Percentiles rank a stretch among this genome's conserved stretches.
These are phyloP conservation scores for Pichia sp. DNA, from an alignment of 1,139 yeast genomes.

Conservation along the genomic window DNA sequence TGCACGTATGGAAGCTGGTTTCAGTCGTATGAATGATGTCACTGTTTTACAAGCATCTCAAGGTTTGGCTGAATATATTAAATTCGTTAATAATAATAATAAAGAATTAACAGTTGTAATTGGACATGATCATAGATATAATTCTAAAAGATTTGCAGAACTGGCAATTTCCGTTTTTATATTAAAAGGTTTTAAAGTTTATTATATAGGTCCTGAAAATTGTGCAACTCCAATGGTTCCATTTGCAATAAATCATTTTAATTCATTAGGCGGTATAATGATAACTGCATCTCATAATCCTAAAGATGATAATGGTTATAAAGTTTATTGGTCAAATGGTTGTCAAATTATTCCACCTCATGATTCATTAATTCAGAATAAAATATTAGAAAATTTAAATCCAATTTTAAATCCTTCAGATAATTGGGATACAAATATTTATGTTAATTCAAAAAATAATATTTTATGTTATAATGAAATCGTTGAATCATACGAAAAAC, in stretches of 20 bases:
- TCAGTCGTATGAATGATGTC: constrained; percentile 80
- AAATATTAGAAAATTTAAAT: constrained; percentile 52
- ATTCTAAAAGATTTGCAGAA: constrained; percentile 74
- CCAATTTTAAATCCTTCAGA: constrained; percentile 44
- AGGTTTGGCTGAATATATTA: constrained; percentile 64
- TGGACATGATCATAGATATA: constrained; percentile 87
- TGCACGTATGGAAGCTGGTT: constrained; percentile 86
- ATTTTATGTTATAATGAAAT: constrained; percentile 27
- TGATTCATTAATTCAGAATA: constrained; percentile 62
- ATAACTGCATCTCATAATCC: constrained; percentile 97
- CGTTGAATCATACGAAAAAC: constrained; percentile 32
- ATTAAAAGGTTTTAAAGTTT: constrained; percentile 61
- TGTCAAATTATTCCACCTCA: constrained; percentile 95
- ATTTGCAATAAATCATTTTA: constrained; percentile 59
- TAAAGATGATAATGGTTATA: constrained; percentile 87
- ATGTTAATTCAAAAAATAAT: constrained; percentile 27
- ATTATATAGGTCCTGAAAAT: constrained; percentile 46
- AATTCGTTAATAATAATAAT: constrained; percentile 25
- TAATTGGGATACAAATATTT: constrained; percentile 42
- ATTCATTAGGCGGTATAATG: constrained; percentile 84
- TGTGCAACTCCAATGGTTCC: constrained; percentile 95
- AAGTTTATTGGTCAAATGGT: constrained; percentile 88
- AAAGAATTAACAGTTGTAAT: constrained; percentile 51
- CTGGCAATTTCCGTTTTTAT: constrained; percentile 72
- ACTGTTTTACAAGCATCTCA: constrained; percentile 90